phyloP scores from a whole-genome alignment of 306 rosid genomes.

The Hippophae rhamnoides region DNA sequence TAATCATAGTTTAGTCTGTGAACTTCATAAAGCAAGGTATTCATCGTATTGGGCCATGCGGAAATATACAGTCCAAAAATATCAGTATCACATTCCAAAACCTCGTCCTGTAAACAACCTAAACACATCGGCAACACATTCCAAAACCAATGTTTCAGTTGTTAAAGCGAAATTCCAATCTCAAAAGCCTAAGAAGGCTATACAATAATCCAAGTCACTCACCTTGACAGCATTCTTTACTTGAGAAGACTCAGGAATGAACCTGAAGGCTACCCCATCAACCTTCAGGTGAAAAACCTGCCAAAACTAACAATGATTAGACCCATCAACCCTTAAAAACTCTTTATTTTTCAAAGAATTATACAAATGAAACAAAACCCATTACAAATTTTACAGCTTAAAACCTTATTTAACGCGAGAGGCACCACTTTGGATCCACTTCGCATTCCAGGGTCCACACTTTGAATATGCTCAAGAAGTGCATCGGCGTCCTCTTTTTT shows the following conservation, averaged over 20 bases:
- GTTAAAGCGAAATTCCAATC: too few species aligned
- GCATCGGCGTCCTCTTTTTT: constrained; percentile 77
- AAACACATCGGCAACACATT: too few species aligned
- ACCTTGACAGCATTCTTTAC: constrained; percentile 62
- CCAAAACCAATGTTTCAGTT: too few species aligned
- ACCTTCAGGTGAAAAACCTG: constrained; percentile 88
- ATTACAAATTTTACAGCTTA: neutral
- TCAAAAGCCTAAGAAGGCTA: neutral
- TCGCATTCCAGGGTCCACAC: constrained; percentile 47
- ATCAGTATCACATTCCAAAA: too few species aligned
- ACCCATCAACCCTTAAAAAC: neutral
- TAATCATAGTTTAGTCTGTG: too few species aligned
- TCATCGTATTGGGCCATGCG: too few species aligned
- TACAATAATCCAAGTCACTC: constrained; percentile 10
- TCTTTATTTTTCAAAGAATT: neutral
- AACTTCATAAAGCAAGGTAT: too few species aligned
- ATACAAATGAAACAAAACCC: neutral
- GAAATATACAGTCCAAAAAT: too few species aligned
- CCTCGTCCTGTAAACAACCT: too few species aligned
- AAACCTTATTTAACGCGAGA: constrained; percentile 78
- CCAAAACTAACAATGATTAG: constrained; percentile 5
- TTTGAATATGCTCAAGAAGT: constrained; percentile 51
- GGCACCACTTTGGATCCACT: constrained; percentile 81
- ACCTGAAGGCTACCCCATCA: constrained; percentile 77
- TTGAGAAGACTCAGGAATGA: constrained; percentile 79